These are phyloP conservation scores for Alternaria arbusti DNA, from an alignment of 2,329 filamentous ascomycete genomes.

Conservation along the genomic window DNA sequence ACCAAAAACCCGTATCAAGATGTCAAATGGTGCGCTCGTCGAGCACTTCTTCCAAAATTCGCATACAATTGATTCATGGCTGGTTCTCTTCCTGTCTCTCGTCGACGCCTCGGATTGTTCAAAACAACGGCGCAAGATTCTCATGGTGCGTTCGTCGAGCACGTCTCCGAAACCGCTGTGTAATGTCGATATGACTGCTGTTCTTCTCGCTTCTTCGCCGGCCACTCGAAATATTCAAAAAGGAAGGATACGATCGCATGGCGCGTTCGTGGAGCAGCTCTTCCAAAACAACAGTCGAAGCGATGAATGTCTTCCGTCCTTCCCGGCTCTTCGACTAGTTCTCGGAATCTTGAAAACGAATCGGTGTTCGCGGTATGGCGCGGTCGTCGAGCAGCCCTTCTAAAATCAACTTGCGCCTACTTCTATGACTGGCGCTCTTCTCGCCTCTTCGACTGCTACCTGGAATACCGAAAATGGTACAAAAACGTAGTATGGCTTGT, in stretches of 20 bases:
- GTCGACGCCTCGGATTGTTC: neutral
- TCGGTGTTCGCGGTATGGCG: neutral
- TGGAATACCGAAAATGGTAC: accelerated
- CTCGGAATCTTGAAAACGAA: neutral
- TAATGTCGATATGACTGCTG: neutral
- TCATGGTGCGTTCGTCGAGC: too few relatives aligned
- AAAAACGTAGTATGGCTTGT: accelerated
- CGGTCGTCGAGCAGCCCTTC: neutral
- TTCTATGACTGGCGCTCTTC: neutral
- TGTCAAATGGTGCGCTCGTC: neutral
- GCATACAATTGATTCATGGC: neutral
- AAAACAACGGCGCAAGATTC: too few relatives aligned
- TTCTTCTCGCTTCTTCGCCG: neutral
- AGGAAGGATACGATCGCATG: too few relatives aligned
- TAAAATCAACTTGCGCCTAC: too few relatives aligned
- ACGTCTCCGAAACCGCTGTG: too few relatives aligned
- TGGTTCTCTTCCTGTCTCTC: neutral
- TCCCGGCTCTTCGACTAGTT: neutral
- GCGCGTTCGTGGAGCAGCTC: neutral
- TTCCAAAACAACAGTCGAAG: neutral
- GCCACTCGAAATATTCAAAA: too few relatives aligned
- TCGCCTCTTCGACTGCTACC: neutral
- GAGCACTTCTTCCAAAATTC: neutral
- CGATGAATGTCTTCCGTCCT: neutral
- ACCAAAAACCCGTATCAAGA: too few relatives aligned